Conservation (phyloP, 83 land plant genomes). For the Picea abies region DNA sequence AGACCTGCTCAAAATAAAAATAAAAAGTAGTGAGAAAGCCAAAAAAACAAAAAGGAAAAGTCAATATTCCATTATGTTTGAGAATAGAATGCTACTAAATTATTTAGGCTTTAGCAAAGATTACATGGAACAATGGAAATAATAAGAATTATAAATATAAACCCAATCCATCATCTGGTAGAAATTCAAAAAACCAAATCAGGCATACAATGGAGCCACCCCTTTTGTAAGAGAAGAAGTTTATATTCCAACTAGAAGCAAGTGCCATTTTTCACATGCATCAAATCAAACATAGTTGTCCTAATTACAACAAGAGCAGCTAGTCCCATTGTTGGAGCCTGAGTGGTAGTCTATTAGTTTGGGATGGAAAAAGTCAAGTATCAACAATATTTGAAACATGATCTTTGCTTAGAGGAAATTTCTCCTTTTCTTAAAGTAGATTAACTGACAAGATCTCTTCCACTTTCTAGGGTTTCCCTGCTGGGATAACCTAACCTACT, state of each 20-base stretch:
- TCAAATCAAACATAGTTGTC: slow-evolving; percentile 91
- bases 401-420: background rate
- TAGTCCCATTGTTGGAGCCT: background rate
- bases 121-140: background rate
- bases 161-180: background rate
- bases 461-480: no score
- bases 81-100: background rate
- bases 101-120: background rate
- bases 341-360: slow-evolving; percentile 18
- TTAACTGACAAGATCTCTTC: background rate
- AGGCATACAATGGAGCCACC: slow-evolving; percentile 79
- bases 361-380: slow-evolving; percentile 11
- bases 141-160: background rate
- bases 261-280: slow-evolving; percentile 81
- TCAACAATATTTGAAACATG: background rate
- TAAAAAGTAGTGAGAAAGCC: background rate
- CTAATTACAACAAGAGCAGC: slow-evolving; percentile 33
- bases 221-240: slow-evolving; percentile 49
- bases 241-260: slow-evolving; percentile 44
- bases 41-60: background rate
- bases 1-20: no score
- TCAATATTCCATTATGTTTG: background rate
- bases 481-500: background rate
- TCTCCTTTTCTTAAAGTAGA: background rate
- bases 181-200: background rate